These are phyloP conservation scores for Geoglossum glabrum DNA, from an alignment of 495 filamentous ascomycete species.

Conservation along the genomic window DNA sequence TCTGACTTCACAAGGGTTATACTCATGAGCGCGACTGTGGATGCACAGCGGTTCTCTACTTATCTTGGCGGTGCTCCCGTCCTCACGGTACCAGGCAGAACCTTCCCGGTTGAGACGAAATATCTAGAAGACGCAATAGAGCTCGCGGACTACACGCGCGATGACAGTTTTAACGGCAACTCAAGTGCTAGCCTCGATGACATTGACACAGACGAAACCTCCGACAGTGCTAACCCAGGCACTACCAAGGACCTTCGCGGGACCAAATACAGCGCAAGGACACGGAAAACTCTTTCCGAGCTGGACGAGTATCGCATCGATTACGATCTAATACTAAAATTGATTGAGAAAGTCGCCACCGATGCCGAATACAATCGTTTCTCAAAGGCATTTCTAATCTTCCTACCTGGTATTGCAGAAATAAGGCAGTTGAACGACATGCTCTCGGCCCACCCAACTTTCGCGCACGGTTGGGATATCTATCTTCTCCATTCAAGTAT, in stretches of 20 bases:
- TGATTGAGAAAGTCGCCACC: conserved; percentile 29
- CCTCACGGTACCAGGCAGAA: conserved; percentile 33
- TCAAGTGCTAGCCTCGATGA: conserved; percentile 36
- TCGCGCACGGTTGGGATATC: conserved; percentile 23
- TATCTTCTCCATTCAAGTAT: conserved; percentile 31
- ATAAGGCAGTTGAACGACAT: conserved; percentile 19
- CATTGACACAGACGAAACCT: conserved; percentile 15
- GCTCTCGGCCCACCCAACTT: not conserved
- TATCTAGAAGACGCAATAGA: conserved; percentile 22
- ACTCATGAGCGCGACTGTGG: conserved; percentile 40
- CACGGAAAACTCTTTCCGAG: conserved; percentile 16
- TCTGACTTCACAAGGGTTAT: conserved; percentile 17
- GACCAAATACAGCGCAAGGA: not conserved
- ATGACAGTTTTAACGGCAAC: conserved; percentile 63
- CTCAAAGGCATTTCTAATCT: conserved; percentile 34
- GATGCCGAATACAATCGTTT: conserved; percentile 14
- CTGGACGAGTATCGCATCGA: conserved; percentile 28
- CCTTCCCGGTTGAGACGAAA: conserved; percentile 31
- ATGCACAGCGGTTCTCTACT: conserved; percentile 31
- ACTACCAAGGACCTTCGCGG: not conserved
- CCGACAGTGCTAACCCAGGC: conserved; percentile 28
- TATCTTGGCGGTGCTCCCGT: conserved; percentile 28
- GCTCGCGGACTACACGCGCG: conserved; percentile 7
- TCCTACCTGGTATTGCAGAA: conserved; percentile 35
- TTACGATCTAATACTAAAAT: conserved; percentile 24